Conservation (phyloP, 768 basidiomycete species). For the Tricholoma sp. region DNA sequence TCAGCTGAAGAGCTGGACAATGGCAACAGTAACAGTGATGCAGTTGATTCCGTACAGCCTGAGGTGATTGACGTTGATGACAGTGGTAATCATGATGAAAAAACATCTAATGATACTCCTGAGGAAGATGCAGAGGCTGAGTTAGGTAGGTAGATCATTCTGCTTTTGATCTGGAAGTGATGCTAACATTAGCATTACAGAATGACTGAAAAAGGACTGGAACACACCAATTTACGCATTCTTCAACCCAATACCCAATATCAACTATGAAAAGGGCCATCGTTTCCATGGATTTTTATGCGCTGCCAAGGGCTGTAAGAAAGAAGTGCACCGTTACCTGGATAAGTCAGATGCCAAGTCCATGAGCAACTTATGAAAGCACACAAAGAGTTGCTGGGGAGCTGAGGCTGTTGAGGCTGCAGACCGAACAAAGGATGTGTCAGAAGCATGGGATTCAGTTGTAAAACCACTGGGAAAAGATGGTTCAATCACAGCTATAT, state of each 20-base stretch:
- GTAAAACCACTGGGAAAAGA: background rate
- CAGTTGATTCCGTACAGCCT: too few relatives aligned
- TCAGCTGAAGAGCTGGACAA: background rate
- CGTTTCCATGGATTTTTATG: conserved; percentile 22
- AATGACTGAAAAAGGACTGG: conserved; percentile 19
- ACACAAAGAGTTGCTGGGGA: conserved; percentile 27
- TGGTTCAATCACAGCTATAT: conserved; percentile 20
- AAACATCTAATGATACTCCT: too few relatives aligned
- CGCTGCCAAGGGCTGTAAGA: conserved; percentile 12
- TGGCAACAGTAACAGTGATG: too few relatives aligned
- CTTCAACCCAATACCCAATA: conserved; percentile 19
- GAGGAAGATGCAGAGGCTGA: background rate
- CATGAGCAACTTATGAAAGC: conserved; percentile 24
- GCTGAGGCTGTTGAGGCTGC: conserved; percentile 17
- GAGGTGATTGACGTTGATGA: too few relatives aligned
- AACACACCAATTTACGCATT: conserved; percentile 23
- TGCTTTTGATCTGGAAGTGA: background rate
- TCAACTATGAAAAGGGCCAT: conserved; percentile 14
- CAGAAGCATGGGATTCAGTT: background rate
- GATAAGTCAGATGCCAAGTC: conserved; percentile 19
- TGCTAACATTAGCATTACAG: conserved; percentile 3
- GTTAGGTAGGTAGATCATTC: background rate
- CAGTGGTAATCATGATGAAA: background rate
- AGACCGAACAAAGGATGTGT: conserved; percentile 6
- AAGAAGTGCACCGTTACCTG: conserved; percentile 12